Base-by-base conservation (phyloP, 75 land plant genomes). In the Pseudotsuga menziesii region DNA sequence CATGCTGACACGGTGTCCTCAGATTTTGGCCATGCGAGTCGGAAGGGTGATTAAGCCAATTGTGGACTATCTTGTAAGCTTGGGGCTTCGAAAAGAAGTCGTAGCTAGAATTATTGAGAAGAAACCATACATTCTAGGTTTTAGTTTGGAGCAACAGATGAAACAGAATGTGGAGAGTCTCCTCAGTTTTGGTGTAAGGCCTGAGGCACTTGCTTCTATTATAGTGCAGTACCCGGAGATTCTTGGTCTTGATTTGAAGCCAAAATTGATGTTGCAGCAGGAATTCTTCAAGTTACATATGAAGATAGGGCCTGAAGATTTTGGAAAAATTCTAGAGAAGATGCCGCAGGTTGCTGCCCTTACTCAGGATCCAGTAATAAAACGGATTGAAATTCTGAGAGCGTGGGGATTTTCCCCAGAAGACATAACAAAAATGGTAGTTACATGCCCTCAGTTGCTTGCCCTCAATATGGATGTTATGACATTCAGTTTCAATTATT, bases 21-120 rank as follows among this genome's bases (percentile, higher is more conserved):
- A 92, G 80, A 92, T 96, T 52, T 78, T 96, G 41, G 94, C 97
- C 2, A 89, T 91, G 92, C 76, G 99, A 44, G 93, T 94, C 0
- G 99, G 88, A 5, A 81, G 92, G 61, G 89, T 88, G 48, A 90
- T 96, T 55, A 96, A 96, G 80, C 99, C 93, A 62, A 89, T 92
- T 74, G 91, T 94, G 32, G 99, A 96, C 73, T 90, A 82, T 78
- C 86, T 96, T 26, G 81, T 75, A 63, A 80, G 85, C 27, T 58
- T 93, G 41, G 97, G 93, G 16, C 79, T 96, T 9, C 88, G 92
- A 19, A 85, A 82, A 57, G 69, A 82, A 26, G 91, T 86, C 62
- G 80, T 92, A 39, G 99, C 97, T 17, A 90, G 90, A 77, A 77
- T 96, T 74, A 87, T 96, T 35, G 99, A 96, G 88, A 82, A 81